phyloP scores from a whole-genome alignment of 805 yeast genomes.

The Tetrapisispora nanseiensis region DNA sequence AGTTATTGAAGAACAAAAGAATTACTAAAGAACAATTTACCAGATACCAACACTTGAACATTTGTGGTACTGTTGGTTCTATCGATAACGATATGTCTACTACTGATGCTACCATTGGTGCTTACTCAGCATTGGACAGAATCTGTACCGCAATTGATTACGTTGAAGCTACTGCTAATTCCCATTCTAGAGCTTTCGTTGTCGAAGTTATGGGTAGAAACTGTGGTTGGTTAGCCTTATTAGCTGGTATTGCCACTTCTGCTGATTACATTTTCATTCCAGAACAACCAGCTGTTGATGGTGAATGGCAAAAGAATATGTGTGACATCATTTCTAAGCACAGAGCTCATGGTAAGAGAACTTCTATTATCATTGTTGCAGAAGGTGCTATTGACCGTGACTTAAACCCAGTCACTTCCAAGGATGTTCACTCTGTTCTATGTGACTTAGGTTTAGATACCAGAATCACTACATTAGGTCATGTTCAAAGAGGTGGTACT shows the following conservation, averaged over 20 bases:
- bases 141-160: slow-evolving; percentile 66
- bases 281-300: slow-evolving; percentile 58
- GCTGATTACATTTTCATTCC: slow-evolving; percentile 78
- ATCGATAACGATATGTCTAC: slow-evolving; percentile 78
- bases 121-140: slow-evolving; percentile 66
- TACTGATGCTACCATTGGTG: slow-evolving; percentile 79
- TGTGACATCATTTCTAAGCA: slow-evolving; percentile 54
- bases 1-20: slow-evolving; percentile 39
- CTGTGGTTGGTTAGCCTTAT: slow-evolving; percentile 79
- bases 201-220: slow-evolving; percentile 86
- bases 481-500: slow-evolving; percentile 76
- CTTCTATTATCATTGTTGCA: slow-evolving; percentile 71
- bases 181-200: slow-evolving; percentile 76
- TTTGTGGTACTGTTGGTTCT: slow-evolving; percentile 73
- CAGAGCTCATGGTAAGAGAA: slow-evolving; percentile 62
- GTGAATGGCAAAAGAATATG: slow-evolving; percentile 60
- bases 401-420: slow-evolving; percentile 54
- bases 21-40: slow-evolving; percentile 39
- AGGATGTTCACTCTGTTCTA: slow-evolving; percentile 55
- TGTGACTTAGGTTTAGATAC: slow-evolving; percentile 66
- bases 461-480: slow-evolving; percentile 68
- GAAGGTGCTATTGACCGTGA: slow-evolving; percentile 75
- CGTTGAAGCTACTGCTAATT: slow-evolving; percentile 75
- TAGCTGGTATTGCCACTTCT: slow-evolving; percentile 72
- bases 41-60: slow-evolving; percentile 47